Base-by-base conservation (phyloP, 1,284 basidiomycete genomes). In the Ustilago trichophora region DNA sequence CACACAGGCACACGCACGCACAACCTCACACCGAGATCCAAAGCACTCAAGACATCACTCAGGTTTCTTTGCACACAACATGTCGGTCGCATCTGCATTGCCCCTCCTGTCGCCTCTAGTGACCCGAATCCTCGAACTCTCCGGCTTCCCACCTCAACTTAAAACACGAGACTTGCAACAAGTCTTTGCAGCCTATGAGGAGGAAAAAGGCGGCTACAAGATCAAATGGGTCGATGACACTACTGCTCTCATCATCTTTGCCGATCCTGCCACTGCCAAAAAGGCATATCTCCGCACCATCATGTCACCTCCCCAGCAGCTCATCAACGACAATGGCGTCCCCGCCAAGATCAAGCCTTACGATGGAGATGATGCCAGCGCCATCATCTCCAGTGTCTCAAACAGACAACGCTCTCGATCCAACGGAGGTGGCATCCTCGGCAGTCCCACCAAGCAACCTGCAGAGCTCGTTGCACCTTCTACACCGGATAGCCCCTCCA, bases 191-290 rank as follows among this genome's bases (percentile, higher is more conserved):
- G 91, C 93, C 36, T 98, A 91, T 87, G 93, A 97, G 76, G 87
- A 85, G 60, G 85, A 89, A 40, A 88, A 86, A 58, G 93, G 93
- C 32, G 95, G 94, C 16, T 97, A 96, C 85, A 92, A 93, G 85
- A 96, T 99, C 83, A 98, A 98, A 83, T 99, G 95, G 95, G 88
- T 89, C 73, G 93, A 99, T 83, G 95, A 99, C 83, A 93, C 91
- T 40, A 94, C 91, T 78, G 91, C 95, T 36, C 85, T 96, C 78
- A 90, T 98, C 78, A 93, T 99, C 66, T 99, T 99, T 82, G 87
- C 88, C 35, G 86, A 87, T 65, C 80, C 86, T 10, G 77, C 78
- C 26, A 77, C 83, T 21, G 91, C 90, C 56, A 98, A 98, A 84
- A 91, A 92, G 75, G 95, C 95, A 52, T 98, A 97, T 84, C 88